Evolutionary conservation across 805 yeast genomes (phyloP), one percentile per base, ranked within the genome.

Genomic region (Myxozyma neglecta): DNA sequence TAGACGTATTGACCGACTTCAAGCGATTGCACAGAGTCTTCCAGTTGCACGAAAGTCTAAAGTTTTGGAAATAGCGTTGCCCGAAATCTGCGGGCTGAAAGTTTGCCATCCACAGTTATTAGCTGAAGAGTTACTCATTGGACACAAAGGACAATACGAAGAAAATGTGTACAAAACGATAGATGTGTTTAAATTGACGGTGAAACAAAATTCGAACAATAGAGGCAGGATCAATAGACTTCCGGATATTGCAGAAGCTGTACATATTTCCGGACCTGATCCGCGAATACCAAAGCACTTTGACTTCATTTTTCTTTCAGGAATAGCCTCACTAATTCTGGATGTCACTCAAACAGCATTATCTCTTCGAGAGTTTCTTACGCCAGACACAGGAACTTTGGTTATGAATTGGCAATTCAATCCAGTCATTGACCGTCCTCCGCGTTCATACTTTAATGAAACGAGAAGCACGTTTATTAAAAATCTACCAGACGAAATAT

Each of bases 261-360:
- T 13, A n/a, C 46, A 42, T 42, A 42, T 42, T 42, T 16, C 10
- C 10, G 44, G 44, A 16, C 3, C 13, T 3, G 9, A 8, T 6
- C 7, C 34, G 37, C 7, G 14, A 6, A 5, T 13, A 11, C 44
- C 44, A 8, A 29, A 16, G 11, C 46, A 40, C 13, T 51, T 39
- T 37, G 55, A 51, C 24, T 20, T 51, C 20, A 40, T 51, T 18
- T 51, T 29, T 14, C 55, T 51, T n/a, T 37, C 46, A 9, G 46
- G 24, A 20, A 14, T 37, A 36, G 46, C 55, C 13, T 24, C 24
- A 14, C 37, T 51, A 36, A 29, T 51, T 37, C 18, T 46, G 20
- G 46, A 51, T 43, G 39, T 40, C 18, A 16, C 43, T 16, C 14
- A 8, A 9, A 18, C 13, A 8, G 42, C 24, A 10, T n/a, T n/a